These are phyloP conservation scores for Fraxinus platypoda DNA, from an alignment of 305 asterid species.

Conservation along the genomic window DNA sequence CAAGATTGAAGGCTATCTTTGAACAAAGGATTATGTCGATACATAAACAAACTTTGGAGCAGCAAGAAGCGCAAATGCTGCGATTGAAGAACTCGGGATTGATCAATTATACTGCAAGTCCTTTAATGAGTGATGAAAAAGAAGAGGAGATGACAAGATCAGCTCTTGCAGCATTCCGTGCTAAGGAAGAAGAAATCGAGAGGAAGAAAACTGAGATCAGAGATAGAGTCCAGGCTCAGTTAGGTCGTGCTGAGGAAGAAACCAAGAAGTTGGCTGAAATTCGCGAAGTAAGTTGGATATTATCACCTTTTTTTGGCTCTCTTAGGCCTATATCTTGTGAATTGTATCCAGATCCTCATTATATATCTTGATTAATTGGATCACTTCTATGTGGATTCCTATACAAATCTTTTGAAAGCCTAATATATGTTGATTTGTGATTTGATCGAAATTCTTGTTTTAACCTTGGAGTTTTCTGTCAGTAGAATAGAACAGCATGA, in stretches of 20 bases:
- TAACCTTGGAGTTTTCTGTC: neutral
- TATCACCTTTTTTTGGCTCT: neutral
- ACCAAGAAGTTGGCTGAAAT: slow-evolving; percentile 57
- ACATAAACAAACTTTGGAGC: slow-evolving; percentile 32
- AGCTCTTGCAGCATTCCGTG: slow-evolving; percentile 60
- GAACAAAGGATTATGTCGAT: slow-evolving; percentile 31
- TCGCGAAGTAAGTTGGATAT: slow-evolving; percentile 48
- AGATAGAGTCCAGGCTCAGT: slow-evolving; percentile 61
- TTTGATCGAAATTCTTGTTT: neutral
- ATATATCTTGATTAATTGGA: neutral
- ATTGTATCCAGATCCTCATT: neutral
- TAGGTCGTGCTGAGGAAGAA: slow-evolving; percentile 70
- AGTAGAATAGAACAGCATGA: neutral
- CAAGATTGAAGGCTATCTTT: slow-evolving; percentile 8
- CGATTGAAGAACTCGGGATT: slow-evolving; percentile 41
- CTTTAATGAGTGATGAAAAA: slow-evolving; percentile 43
- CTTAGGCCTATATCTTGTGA: neutral
- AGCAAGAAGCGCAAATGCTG: slow-evolving; percentile 29
- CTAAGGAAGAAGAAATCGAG: slow-evolving; percentile 81
- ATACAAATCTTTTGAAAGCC: neutral
- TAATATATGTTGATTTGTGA: neutral
- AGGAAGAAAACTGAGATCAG: slow-evolving; percentile 50
- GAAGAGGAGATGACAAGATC: slow-evolving; percentile 68
- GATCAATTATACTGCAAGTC: slow-evolving; percentile 33
- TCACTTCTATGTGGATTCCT: neutral